A percentile compares a stretch with the other conserved stretches of the same genome.
Conservation (phyloP, 73 alveolate genomes). For the Paramecium biaurelia region DNA sequence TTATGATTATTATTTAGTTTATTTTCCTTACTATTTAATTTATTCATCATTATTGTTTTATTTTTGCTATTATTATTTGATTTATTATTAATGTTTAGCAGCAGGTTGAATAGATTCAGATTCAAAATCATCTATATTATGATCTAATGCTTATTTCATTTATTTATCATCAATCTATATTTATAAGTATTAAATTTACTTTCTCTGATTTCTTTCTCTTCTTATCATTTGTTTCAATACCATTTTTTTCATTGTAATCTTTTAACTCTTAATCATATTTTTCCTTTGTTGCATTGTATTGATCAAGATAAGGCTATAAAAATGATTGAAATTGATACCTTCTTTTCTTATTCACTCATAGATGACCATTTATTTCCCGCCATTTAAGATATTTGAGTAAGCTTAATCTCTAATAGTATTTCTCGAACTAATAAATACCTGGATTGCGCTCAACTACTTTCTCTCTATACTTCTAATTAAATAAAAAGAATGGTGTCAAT, state of each 20-base stretch:
- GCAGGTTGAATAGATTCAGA: background rate
- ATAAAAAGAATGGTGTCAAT: background rate
- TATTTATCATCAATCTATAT: background rate
- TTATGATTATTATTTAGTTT: background rate
- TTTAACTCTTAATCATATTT: background rate
- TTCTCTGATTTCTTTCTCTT: background rate
- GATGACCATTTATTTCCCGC: conserved; percentile 24
- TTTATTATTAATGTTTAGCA: background rate
- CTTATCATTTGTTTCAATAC: background rate
- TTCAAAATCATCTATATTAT: background rate
- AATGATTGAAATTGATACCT: background rate
- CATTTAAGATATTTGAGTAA: background rate
- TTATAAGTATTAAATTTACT: background rate
- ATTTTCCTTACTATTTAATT: background rate
- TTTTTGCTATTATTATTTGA: background rate
- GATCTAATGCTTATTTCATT: background rate
- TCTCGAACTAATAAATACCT: background rate
- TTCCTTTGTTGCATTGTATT: background rate
- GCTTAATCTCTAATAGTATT: background rate
- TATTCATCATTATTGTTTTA: background rate
- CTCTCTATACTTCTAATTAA: conserved; percentile 2
- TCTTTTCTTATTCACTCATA: background rate
- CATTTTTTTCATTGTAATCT: background rate
- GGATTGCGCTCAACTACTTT: background rate
- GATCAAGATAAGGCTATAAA: background rate